These are phyloP conservation scores for Biscogniauxia mediterranea DNA, from an alignment of 2,329 filamentous ascomycete species.

Conservation along the genomic window DNA sequence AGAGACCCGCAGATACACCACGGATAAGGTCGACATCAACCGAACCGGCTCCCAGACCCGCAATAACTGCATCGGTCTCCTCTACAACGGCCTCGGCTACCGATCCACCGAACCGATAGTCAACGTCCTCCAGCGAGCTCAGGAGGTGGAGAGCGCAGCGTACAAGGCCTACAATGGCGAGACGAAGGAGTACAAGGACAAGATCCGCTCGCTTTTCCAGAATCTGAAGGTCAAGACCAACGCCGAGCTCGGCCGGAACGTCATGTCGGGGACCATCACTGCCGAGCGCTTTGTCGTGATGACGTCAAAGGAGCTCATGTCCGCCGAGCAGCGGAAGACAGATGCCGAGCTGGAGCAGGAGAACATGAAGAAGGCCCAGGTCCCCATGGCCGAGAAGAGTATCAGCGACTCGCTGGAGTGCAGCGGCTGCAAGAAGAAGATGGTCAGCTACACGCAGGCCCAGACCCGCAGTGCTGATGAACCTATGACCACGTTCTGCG, in stretches of 20 bases:
- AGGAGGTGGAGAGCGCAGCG: slow-evolving; percentile 82
- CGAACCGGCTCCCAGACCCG: slow-evolving; percentile 72
- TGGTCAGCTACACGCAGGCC: slow-evolving; percentile 93
- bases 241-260: slow-evolving; percentile 68
- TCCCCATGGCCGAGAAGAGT: slow-evolving; percentile 85
- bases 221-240: slow-evolving; percentile 95
- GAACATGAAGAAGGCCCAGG: slow-evolving; percentile 97
- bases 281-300: slow-evolving; percentile 78
- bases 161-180: slow-evolving; percentile 69
- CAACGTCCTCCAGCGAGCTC: slow-evolving; percentile 68
- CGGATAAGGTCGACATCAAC: slow-evolving; percentile 75
- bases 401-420: slow-evolving; percentile 87
- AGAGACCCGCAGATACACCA: slow-evolving; percentile 77
- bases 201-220: slow-evolving; percentile 88
- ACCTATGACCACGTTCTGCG: slow-evolving; percentile 78
- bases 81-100: slow-evolving; percentile 85
- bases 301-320: slow-evolving; percentile 89
- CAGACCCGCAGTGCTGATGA: slow-evolving; percentile 96
- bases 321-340: slow-evolving; percentile 72
- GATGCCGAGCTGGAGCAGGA: slow-evolving; percentile 79
- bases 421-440: slow-evolving; percentile 87
- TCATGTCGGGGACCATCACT: slow-evolving; percentile 71
- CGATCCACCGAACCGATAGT: slow-evolving; percentile 69
- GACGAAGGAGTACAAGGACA: slow-evolving; percentile 73
- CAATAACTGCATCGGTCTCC: slow-evolving; percentile 82